Conservation (phyloP, 1,139 yeast genomes). For the Suhomyces coccinellae region DNA sequence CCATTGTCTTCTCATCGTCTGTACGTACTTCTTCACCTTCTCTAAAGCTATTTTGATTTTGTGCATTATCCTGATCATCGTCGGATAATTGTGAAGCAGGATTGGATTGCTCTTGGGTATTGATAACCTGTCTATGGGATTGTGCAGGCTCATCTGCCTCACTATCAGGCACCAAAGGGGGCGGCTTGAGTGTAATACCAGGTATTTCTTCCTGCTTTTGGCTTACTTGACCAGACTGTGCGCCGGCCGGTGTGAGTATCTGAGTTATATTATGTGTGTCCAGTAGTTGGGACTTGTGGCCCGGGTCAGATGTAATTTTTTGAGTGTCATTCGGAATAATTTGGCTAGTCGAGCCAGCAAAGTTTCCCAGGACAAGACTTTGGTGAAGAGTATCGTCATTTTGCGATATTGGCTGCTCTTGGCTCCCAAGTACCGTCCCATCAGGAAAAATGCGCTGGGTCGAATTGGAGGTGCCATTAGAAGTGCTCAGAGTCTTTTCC, state of each 20-base stretch:
- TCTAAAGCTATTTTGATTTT: neutral
- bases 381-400: neutral
- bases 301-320: neutral
- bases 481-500: neutral
- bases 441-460: neutral
- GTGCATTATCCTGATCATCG: neutral
- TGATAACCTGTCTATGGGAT: constrained; percentile 19
- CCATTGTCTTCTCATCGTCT: constrained; percentile 15
- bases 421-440: neutral
- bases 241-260: neutral
- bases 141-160: neutral
- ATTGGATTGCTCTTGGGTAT: constrained; percentile 17
- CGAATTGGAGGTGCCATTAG: neutral
- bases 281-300: neutral
- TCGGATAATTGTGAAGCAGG: neutral
- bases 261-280: neutral
- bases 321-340: neutral
- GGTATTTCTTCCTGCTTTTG: neutral
- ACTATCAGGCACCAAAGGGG: neutral
- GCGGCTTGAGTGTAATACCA: neutral
- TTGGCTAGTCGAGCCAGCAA: neutral
- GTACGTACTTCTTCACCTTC: constrained; percentile 14
- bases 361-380: neutral
- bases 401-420: neutral
- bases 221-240: neutral